phyloP scores from a whole-genome alignment of 257 asterid genomes.

The Petunia secreta region DNA sequence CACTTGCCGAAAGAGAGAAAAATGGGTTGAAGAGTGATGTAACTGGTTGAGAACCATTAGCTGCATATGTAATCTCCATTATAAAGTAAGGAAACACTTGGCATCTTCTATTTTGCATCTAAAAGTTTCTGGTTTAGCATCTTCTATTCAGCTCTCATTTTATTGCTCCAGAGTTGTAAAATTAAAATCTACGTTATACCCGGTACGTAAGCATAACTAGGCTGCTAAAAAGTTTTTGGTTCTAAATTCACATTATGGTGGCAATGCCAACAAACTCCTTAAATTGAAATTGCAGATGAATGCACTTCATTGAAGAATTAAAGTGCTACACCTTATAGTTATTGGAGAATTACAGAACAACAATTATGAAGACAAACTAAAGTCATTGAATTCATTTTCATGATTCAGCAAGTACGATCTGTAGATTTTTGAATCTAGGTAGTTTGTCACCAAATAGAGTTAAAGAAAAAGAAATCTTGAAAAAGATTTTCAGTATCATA shows the following conservation, averaged over 20 bases:
- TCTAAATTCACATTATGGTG: background rate
- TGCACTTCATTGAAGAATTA: background rate
- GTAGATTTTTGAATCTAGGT: background rate
- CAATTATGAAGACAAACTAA: background rate
- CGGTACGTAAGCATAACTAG: too few relatives aligned
- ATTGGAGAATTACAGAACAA: background rate
- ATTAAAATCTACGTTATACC: too few relatives aligned
- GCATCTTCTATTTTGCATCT: background rate
- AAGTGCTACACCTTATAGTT: background rate
- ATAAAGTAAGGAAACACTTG: too few relatives aligned
- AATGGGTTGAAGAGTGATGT: background rate
- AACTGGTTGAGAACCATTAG: background rate
- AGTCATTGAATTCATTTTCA: background rate
- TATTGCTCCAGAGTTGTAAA: too few relatives aligned
- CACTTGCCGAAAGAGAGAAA: background rate
- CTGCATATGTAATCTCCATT: background rate
- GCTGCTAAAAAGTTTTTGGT: too few relatives aligned
- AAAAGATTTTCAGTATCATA: background rate
- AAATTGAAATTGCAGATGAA: background rate
- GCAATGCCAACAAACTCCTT: background rate
- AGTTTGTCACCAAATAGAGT: background rate
- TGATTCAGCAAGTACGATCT: background rate
- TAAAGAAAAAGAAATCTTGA: background rate
- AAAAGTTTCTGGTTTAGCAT: background rate
- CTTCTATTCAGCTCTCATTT: too few relatives aligned